These are phyloP conservation scores for Sporisorium sorghi DNA, from an alignment of 1,284 basidiomycete species.

Conservation along the genomic window DNA sequence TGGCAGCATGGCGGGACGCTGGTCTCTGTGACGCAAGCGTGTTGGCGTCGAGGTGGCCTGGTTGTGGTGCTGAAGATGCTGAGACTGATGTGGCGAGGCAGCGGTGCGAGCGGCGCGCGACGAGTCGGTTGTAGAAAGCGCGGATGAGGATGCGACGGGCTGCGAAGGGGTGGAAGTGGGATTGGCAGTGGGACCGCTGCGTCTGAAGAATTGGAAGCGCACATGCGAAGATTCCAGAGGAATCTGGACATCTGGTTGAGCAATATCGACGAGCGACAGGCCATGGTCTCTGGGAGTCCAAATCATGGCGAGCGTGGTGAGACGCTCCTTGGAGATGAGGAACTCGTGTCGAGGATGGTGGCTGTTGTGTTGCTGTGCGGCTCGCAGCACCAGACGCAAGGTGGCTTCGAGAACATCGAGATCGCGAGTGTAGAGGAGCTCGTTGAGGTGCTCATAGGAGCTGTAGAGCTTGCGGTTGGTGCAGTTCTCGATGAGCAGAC, in stretches of 20 bases:
- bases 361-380: conserved; percentile 89
- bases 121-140: conserved; percentile 26
- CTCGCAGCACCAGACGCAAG: conserved; percentile 86
- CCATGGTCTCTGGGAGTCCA: conserved; percentile 67
- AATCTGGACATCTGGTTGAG: conserved; percentile 59
- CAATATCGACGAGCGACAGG: conserved; percentile 70
- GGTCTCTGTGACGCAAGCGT: conserved; percentile 38
- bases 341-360: conserved; percentile 57
- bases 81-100: conserved; percentile 28
- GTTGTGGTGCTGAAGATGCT: conserved; percentile 22
- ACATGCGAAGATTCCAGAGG: conserved; percentile 68
- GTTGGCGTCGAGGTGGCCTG: conserved; percentile 38
- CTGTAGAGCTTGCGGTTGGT: conserved; percentile 97
- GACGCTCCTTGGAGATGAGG: conserved; percentile 55
- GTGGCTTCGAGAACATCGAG: conserved; percentile 86
- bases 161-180: conserved; percentile 20
- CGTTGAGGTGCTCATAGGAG: conserved; percentile 95
- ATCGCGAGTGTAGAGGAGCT: conserved; percentile 87
- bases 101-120: conserved; percentile 18
- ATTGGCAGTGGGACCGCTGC: conserved; percentile 25
- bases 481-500: conserved; percentile 93
- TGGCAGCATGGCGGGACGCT: conserved; percentile 36
- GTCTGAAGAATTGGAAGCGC: conserved; percentile 71
- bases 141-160: conserved; percentile 18
- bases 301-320: conserved; percentile 61